Conservation (phyloP, 2,329 filamentous ascomycete species). For the Mollisiaceae sp. region DNA sequence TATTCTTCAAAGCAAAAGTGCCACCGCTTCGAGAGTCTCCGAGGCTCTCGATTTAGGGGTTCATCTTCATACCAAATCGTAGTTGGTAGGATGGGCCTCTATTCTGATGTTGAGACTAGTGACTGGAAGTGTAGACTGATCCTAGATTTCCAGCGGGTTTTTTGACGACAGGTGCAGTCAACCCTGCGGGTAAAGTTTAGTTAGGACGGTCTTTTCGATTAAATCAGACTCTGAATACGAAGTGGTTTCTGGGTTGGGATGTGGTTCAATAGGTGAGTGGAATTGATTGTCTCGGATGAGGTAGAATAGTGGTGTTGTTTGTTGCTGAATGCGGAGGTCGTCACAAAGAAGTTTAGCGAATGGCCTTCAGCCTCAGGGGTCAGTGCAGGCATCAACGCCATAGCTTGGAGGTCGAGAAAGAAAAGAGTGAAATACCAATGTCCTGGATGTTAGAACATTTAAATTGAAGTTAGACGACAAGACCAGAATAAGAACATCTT, state of each 20-base stretch:
- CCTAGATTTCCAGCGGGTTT: not conserved
- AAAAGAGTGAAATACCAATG: too few species aligned
- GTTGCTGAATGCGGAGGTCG: not conserved
- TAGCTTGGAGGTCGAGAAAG: not conserved
- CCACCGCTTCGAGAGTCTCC: not conserved
- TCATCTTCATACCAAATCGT: not conserved
- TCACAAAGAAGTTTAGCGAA: conserved; percentile 13
- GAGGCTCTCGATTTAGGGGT: not conserved
- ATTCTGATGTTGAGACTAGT: not conserved
- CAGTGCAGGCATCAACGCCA: not conserved
- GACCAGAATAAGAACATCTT: too few species aligned
- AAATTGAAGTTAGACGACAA: too few species aligned
- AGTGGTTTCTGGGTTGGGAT: too few species aligned
- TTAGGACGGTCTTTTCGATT: not conserved
- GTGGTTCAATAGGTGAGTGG: not conserved
- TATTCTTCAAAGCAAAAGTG: not conserved
- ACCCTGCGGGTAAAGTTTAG: not conserved
- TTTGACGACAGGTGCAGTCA: not conserved
- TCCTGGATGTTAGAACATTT: too few species aligned
- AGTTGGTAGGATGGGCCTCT: not conserved
- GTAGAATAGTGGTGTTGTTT: not conserved
- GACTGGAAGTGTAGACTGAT: not conserved
- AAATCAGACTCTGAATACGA: too few species aligned
- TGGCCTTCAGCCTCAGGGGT: conserved; percentile 12
- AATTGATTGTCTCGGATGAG: not conserved